These are phyloP conservation scores for Silene uniflora DNA, from an alignment of 148 eudicot genomes.

Conservation along the genomic window DNA sequence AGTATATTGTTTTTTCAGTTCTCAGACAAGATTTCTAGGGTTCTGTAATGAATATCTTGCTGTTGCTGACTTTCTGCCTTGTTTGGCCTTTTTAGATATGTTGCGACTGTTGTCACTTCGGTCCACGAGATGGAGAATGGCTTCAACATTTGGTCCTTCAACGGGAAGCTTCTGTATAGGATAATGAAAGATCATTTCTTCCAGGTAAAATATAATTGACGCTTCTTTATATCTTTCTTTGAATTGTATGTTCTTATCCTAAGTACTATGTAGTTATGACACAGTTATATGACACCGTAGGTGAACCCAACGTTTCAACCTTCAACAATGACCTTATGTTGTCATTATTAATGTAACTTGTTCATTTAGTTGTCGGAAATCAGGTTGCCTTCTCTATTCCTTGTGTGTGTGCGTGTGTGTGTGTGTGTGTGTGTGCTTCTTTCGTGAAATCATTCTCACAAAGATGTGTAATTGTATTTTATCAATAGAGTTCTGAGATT, in stretches of 20 bases:
- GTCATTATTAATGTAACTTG: background rate
- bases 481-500: background rate
- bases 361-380: background rate
- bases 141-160: slow-evolving; percentile 88
- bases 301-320: background rate
- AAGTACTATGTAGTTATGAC: background rate
- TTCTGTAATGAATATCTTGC: background rate
- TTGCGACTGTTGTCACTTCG: slow-evolving; percentile 81
- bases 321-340: background rate
- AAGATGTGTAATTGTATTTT: background rate
- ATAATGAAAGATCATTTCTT: slow-evolving; percentile 87
- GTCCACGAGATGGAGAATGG: slow-evolving; percentile 99
- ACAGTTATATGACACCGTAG: background rate
- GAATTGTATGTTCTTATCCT: background rate
- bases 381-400: background rate
- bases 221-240: background rate
- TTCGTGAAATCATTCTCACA: background rate
- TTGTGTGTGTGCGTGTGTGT: no score
- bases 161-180: slow-evolving; percentile 77
- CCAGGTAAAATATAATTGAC: slow-evolving; percentile 48
- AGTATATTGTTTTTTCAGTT: no score
- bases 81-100: slow-evolving; percentile 49
- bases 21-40: background rate
- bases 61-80: background rate
- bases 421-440: no score